A percentile compares a stretch with the other conserved stretches of the same genome.
phyloP scores from a whole-genome alignment of 192 early-diverging fungal genomes.

The Mortierella antarctica region DNA sequence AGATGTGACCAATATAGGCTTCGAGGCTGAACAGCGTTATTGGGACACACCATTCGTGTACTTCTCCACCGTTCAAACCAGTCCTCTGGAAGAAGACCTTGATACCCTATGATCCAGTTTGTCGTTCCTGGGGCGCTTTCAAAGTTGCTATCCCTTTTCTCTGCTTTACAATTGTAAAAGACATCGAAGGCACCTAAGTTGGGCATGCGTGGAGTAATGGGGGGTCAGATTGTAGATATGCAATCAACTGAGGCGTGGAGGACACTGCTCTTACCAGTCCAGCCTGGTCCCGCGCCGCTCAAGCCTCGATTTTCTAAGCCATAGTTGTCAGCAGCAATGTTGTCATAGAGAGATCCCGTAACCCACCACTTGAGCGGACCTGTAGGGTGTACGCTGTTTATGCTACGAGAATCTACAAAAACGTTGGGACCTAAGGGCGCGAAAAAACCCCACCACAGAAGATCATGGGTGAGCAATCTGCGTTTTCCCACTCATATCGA shows the following conservation, averaged over 20 bases:
- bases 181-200: constrained; percentile 44
- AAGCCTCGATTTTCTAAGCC: constrained; percentile 27
- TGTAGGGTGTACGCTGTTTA: constrained; percentile 31
- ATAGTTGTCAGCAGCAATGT: constrained; percentile 32
- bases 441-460: no score
- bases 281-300: constrained; percentile 46
- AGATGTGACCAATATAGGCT: constrained; percentile 49
- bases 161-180: constrained; percentile 33
- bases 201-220: no score
- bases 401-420: constrained; percentile 40
- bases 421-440: constrained; percentile 37
- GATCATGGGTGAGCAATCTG: no score
- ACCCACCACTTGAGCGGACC: constrained; percentile 46
- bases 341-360: constrained; percentile 42
- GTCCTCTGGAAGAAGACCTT: constrained; percentile 8
- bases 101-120: constrained; percentile 39
- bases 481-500: no score
- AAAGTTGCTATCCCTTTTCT: constrained; percentile 23
- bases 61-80: constrained; percentile 6
- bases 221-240: no score
- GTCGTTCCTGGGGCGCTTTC: constrained; percentile 32
- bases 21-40: constrained; percentile 11
- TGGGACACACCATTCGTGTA: not conserved
- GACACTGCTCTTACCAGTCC: constrained; percentile 13
- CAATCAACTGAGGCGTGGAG: no score